These are phyloP conservation scores for Ceratobasidium sp. DNA, from an alignment of 1,284 basidiomycete species.

Conservation along the genomic window DNA sequence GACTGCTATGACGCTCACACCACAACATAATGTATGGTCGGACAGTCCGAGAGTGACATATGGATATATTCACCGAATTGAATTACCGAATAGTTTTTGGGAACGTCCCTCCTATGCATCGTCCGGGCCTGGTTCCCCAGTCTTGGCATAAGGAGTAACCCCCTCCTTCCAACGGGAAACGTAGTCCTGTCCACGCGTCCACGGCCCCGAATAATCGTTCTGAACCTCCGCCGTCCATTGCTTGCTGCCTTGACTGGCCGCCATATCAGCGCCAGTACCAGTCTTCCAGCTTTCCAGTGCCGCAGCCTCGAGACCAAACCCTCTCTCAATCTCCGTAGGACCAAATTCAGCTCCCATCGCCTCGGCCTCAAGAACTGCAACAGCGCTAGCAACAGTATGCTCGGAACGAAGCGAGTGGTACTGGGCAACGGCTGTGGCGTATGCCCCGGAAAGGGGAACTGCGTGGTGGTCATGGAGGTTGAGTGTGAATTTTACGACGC, in stretches of 20 bases:
- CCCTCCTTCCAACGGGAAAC: slow-evolving; percentile 77
- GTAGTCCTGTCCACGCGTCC: slow-evolving; percentile 78
- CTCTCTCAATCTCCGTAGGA: slow-evolving; percentile 70
- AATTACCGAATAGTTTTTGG: neutral
- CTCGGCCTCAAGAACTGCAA: slow-evolving; percentile 86
- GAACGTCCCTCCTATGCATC: neutral
- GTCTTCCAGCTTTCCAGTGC: slow-evolving; percentile 71
- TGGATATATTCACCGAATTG: neutral
- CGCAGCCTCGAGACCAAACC: slow-evolving; percentile 72
- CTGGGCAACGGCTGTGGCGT: slow-evolving; percentile 82
- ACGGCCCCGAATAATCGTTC: slow-evolving; percentile 61
- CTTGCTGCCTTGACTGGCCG: slow-evolving; percentile 73
- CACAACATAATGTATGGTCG: neutral
- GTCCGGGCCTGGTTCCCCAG: neutral
- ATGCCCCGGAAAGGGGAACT: slow-evolving; percentile 82
- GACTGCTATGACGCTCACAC: neutral
- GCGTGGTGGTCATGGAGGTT: slow-evolving; percentile 79
- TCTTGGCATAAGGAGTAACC: slow-evolving; percentile 63
- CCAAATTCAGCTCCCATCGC: slow-evolving; percentile 79
- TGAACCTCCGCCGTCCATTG: slow-evolving; percentile 75
- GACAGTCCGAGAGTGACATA: neutral
- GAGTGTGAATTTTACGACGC: slow-evolving; percentile 83
- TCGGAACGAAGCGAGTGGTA: slow-evolving; percentile 89
- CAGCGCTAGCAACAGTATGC: slow-evolving; percentile 80
- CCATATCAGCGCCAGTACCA: slow-evolving; percentile 67